These are phyloP conservation scores for Aspergillus sp. DNA, from an alignment of 2,329 filamentous ascomycete genomes.

Conservation along the genomic window DNA sequence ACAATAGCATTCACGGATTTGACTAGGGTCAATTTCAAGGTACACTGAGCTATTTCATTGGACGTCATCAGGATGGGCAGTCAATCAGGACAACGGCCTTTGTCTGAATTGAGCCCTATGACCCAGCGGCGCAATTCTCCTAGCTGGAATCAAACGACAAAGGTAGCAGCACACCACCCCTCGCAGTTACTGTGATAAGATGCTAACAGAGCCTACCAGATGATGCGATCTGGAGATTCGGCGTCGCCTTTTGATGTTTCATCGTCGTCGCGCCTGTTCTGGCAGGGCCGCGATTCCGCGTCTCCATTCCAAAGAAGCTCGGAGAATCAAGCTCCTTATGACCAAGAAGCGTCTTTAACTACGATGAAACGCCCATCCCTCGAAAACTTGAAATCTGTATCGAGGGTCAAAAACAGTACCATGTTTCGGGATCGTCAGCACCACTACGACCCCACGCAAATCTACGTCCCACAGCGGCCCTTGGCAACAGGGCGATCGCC, in stretches of 20 bases:
- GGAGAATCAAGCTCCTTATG: slow-evolving; percentile 59
- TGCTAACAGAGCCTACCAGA: slow-evolving; percentile 47
- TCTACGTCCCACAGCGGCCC: slow-evolving; percentile 72
- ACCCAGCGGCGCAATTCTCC: slow-evolving; percentile 86
- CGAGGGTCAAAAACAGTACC: slow-evolving; percentile 94
- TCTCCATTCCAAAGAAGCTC: slow-evolving; percentile 54
- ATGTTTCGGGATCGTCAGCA: slow-evolving; percentile 90
- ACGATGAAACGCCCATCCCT: slow-evolving; percentile 80
- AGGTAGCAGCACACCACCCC: slow-evolving; percentile 47
- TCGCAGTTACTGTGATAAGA: background rate
- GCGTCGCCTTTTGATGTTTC: slow-evolving; percentile 56
- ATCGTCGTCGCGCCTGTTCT: slow-evolving; percentile 77
- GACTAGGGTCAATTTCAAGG: no score
- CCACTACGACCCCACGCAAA: slow-evolving; percentile 76
- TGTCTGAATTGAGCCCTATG: slow-evolving; percentile 81
- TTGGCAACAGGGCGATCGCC: slow-evolving; percentile 55
- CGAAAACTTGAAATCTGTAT: slow-evolving; percentile 88
- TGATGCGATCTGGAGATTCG: slow-evolving; percentile 60
- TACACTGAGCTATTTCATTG: no score
- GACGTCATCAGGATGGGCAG: slow-evolving; percentile 54
- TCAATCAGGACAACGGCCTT: slow-evolving; percentile 56
- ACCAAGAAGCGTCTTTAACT: slow-evolving; percentile 56
- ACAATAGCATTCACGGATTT: no score
- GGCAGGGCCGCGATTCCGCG: slow-evolving; percentile 66
- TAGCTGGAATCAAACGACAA: slow-evolving; percentile 68